Base-by-base conservation (phyloP, 2,329 filamentous ascomycete species). In the Fusarium goolgardi region DNA sequence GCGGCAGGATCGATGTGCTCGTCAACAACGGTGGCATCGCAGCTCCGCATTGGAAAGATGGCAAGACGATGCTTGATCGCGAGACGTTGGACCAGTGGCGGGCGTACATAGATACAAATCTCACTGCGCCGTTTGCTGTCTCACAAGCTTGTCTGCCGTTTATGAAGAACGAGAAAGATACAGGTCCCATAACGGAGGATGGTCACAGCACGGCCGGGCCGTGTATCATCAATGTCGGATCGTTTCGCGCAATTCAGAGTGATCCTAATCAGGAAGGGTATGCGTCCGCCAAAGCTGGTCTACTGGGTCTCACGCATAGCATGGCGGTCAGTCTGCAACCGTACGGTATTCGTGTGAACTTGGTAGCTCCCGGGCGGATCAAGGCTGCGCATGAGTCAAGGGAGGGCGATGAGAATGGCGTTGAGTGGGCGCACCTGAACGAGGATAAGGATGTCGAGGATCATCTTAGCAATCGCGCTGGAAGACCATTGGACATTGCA, bases 11-110 rank as follows among this genome's bases (percentile, higher is more conserved):
- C 1, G 58, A 63, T 1, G 51, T 63, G 15, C 6, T 63, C 11
- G 51, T 63, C 12, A 63, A 63, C 15, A 63, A 63, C 15, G 60
- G 60, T 3, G 60, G 60, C 7, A 63, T 63, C 6, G 51, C 60
- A 1, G 16, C 51, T 10, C 60, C 60, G 6, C 60, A 63, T 2
- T 63, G 60, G 60, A 63, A 58, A 6, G 52, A 58, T 11, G 59
- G 45, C 0, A 51, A 63, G 44, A 63, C 52, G 1, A 51, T 63
- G 39, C n/a, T 63, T 13, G 59, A 63, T 5, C 16, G 25, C 13
- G 45, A 63, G 0, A 63, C 59, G 2, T 18, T 63, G 5, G 12
- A 29, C 6, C 32, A 63, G 3, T 63, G 59, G 60, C 8, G 31
- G 0, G 60, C 60, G 0, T 63, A 63, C 8, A 31, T 63, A 1